Evolutionary conservation across 257 asterid species (phyloP), one percentile per base, ranked within the genome.

Genomic region (Ballota nigra): DNA sequence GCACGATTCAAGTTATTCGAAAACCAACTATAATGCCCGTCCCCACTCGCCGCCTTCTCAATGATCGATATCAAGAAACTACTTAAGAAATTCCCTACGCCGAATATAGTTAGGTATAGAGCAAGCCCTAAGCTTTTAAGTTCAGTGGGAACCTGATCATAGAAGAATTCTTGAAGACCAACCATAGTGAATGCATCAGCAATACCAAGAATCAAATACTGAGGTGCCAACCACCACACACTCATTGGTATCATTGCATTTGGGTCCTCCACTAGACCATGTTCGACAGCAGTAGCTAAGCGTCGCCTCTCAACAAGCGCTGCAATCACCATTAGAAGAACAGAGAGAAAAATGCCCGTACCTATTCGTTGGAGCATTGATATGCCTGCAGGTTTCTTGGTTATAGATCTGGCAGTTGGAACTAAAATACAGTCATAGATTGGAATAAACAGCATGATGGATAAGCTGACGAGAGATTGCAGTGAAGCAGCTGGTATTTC

Each of bases 221-320:
- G 91, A 0, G 86, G 94, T 1, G 73, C 79, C 58, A 87, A 36
- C 91, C 91, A 87, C 82, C 87, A 83, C 51, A 82, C 79, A 41
- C 82, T 78, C 87, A 87, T 80, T 15, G 89, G 93, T 6, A 87
- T 34, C 2, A 38, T 40, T 29, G 76, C 76, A 9, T 40, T 45
- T 1, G 88, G 86, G 28, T 0, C 8, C 18, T 81, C 79, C 23
- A 72, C 52, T 20, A 82, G 61, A 9, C 85, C 86, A 22, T 74
- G 34, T 19, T 69, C 71, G 6, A 18, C 57, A 10, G 84, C 91
- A 23, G 38, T 33, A 33, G 38, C 38, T 33, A 33, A 33, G 38
- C 38, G 38, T 6, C 38, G 38, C 38, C 38, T 70, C 79, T 85
- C 89, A 0, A 79, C 68, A 0, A 85, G 24, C 2, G 85, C 89